Evolutionary conservation across 192 early-diverging fungal genomes (phyloP), one percentile per base, ranked within the genome.

Genomic region (Backusella sp.): DNA sequence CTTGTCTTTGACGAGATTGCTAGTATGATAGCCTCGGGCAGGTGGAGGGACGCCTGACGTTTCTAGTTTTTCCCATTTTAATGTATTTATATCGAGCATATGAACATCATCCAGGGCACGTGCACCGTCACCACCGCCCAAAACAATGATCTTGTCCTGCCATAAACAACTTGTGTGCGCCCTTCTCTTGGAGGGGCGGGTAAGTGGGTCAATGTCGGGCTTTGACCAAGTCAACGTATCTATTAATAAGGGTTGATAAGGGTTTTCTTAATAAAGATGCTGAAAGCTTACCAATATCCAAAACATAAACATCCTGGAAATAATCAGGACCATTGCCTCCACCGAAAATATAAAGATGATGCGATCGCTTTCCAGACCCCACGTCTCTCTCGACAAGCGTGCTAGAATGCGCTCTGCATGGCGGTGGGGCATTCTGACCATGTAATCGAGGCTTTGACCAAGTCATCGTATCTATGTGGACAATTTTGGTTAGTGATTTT

Each of bases 321-420:
- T 96, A 96, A 72, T 89, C 85, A 12, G 94, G 92, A 17, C 94
- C 94, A 78, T 96, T 92, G 46, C 95, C 95, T 41, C 95, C 95
- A 21, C 94, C 95, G 84, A 96, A 96, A 49, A 94, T 86, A 85
- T 89, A 94, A 30, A 96, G 82, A 4, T 77, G 73, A 59, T 83
- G 84, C 14, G 82, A 81, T 23, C 59, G 26, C 26, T 77, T 77
- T 14, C 76, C 76, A 23, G 69, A 56, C 4, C 70, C 76, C 6
- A 65, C 17, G 12, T 88, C 83, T 30, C 82, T 70, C 35, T 91
- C 91, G 2, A 95, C 88, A 2, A 92, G 83, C 0, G 89, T 89
- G 0, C 94, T 86, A 0, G 95, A 94, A 72, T 96, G 95, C 0
- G 95, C 95, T 30, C 95, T 84, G 78, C 93, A 95, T 6, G 93